Percentiles rank a stretch among this genome's conserved stretches.
These are phyloP conservation scores for Gossypium anomalum DNA, from an alignment of 345 rosid genomes.

Conservation along the genomic window DNA sequence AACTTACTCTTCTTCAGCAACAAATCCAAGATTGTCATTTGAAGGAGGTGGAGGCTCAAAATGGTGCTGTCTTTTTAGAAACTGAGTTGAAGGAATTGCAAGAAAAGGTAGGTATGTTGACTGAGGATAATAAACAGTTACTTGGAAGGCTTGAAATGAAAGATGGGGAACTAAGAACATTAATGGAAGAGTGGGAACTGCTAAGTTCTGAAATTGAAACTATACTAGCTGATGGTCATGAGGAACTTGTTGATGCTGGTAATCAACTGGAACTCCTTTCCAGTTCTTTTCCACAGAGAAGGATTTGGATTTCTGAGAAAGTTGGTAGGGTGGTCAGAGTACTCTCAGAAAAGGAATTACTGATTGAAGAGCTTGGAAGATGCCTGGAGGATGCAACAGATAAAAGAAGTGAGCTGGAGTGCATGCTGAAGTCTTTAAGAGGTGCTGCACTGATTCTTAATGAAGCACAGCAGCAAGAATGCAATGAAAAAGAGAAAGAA, in stretches of 20 bases:
- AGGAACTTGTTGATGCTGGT: conserved; percentile 58
- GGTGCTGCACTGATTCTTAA: conserved; percentile 76
- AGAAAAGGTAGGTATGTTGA: conserved; percentile 35
- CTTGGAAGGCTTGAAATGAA: conserved; percentile 50
- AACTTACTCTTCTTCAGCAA: conserved; percentile 76
- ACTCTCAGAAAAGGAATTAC: conserved; percentile 62
- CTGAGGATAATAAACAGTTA: conserved; percentile 54
- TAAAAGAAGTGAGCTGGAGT: conserved; percentile 63
- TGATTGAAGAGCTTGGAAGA: conserved; percentile 74
- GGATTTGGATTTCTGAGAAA: conserved; percentile 86
- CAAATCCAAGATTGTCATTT: conserved; percentile 59
- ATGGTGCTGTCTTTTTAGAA: conserved; percentile 40
- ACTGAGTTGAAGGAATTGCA: conserved; percentile 47
- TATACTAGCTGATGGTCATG: conserved; percentile 63
- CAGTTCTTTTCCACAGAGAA: conserved; percentile 58
- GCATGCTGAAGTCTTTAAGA: conserved; percentile 79
- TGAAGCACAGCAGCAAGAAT: conserved; percentile 85
- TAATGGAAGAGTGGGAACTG: conserved; percentile 73
- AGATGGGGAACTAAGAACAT: conserved; percentile 47
- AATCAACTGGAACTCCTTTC: conserved; percentile 66
- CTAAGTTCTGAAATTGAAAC: conserved; percentile 68
- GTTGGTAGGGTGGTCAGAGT: conserved; percentile 58
- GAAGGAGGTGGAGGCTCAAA: conserved; percentile 55
- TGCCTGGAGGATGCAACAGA: conserved; percentile 80
- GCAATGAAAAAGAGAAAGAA: conserved; percentile 65